These are phyloP conservation scores for Pythium angustatum DNA, from an alignment of 352 stramenopile species.

Conservation along the genomic window DNA sequence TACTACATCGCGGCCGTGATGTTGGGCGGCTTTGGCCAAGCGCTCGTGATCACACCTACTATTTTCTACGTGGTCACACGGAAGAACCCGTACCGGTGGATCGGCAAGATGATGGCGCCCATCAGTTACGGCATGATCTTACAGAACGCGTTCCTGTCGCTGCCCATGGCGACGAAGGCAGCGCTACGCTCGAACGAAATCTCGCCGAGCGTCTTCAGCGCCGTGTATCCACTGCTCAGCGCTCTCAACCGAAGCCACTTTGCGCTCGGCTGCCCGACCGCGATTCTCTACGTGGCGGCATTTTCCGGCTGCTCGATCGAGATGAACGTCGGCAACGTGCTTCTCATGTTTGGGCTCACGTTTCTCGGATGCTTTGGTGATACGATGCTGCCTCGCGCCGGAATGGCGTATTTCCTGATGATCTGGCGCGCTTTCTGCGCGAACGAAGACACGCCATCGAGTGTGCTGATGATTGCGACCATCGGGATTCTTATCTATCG, in stretches of 20 bases:
- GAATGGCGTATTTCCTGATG: constrained; percentile 61
- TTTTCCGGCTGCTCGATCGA: constrained; percentile 52
- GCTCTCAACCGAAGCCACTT: constrained; percentile 56
- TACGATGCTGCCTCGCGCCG: constrained; percentile 38
- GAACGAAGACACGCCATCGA: constrained; percentile 43
- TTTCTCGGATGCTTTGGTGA: constrained; percentile 51
- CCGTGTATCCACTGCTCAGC: constrained; percentile 56
- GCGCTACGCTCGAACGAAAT: constrained; percentile 55
- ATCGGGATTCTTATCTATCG: constrained; percentile 50
- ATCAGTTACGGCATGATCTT: constrained; percentile 54
- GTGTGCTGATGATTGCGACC: constrained; percentile 42
- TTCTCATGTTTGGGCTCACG: constrained; percentile 52
- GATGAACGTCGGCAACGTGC: constrained; percentile 30
- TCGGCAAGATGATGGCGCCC: constrained; percentile 41
- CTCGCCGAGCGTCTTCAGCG: constrained; percentile 50
- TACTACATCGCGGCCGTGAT: constrained; percentile 42
- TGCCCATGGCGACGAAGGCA: constrained; percentile 58
- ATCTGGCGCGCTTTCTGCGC: constrained; percentile 53
- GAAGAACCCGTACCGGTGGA: constrained; percentile 61
- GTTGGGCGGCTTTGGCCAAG: constrained; percentile 36
- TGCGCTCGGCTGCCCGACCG: constrained; percentile 44
- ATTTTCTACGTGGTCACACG: constrained; percentile 53
- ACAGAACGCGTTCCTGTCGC: constrained; percentile 44
- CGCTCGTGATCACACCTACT: constrained; percentile 43
- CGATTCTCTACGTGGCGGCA: constrained; percentile 48